phyloP scores from a whole-genome alignment of 2,329 filamentous ascomycete species.

The Aspergillus ustus region DNA sequence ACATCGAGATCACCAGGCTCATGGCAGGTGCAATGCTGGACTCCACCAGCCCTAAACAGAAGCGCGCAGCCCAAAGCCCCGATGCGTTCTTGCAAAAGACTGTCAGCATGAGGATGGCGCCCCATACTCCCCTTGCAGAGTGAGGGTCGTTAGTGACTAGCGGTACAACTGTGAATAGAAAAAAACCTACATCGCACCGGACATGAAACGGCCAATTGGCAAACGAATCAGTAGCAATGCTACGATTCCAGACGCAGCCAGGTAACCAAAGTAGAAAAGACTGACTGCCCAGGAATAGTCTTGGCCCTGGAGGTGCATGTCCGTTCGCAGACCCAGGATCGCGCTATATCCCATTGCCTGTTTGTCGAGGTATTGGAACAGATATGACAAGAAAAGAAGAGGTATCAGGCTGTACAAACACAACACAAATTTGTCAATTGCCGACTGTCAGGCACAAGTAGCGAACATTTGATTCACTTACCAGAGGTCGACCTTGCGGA shows the following conservation, averaged over 20 bases:
- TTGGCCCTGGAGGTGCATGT: neutral
- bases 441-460: no score
- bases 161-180: neutral
- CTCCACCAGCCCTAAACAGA: neutral
- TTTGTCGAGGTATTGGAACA: slow-evolving; percentile 5
- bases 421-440: no score
- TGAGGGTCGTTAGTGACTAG: no score
- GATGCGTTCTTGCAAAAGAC: neutral
- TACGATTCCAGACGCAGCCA: neutral
- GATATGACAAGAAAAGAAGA: neutral
- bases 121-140: neutral
- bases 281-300: neutral
- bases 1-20: neutral
- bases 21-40: neutral
- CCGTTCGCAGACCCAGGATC: neutral
- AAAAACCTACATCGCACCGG: no score
- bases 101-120: neutral
- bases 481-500: no score
- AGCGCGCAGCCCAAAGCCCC: neutral
- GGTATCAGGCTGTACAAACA: neutral
- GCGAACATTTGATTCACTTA: no score
- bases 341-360: neutral
- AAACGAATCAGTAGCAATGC: neutral
- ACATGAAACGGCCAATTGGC: neutral
- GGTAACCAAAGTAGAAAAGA: neutral